Conservation (phyloP, 148 eudicot species). For the Arctostaphylos glauca region DNA sequence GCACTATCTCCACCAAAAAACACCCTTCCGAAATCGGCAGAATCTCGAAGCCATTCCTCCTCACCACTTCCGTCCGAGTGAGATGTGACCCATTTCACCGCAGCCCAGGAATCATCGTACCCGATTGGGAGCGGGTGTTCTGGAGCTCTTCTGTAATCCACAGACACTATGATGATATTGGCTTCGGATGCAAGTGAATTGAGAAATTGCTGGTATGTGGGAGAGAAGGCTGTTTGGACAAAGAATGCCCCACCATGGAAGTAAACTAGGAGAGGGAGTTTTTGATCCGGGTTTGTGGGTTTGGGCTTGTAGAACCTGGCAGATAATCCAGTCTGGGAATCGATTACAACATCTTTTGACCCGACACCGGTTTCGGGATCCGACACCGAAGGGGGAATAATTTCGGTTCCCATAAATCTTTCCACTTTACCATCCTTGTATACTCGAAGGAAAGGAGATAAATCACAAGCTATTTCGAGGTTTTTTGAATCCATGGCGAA, state of each 20-base stretch:
- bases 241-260: conserved; percentile 57
- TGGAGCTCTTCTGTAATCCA: conserved; percentile 52
- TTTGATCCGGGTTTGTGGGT: background rate
- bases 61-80: conserved; percentile 27
- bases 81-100: conserved; percentile 43
- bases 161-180: conserved; percentile 31
- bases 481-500: background rate
- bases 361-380: conserved; percentile 27
- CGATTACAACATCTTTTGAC: conserved; percentile 35
- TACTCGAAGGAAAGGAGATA: conserved; percentile 9
- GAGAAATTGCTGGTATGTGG: conserved; percentile 20
- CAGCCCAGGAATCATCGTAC: conserved; percentile 52
- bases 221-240: conserved; percentile 31
- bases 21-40: conserved; percentile 31
- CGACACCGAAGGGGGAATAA: conserved; percentile 11
- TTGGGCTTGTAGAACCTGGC: conserved; percentile 49
- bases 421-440: conserved; percentile 35
- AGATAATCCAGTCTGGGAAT: conserved; percentile 9
- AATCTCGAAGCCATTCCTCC: conserved; percentile 45
- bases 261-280: conserved; percentile 49
- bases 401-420: conserved; percentile 22
- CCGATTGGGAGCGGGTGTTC: conserved; percentile 48
- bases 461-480: background rate
- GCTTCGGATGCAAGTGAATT: conserved; percentile 24
- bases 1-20: conserved; percentile 51